Evolutionary conservation across 768 basidiomycete species (phyloP).

Genomic region (Boletus insuetus): DNA sequence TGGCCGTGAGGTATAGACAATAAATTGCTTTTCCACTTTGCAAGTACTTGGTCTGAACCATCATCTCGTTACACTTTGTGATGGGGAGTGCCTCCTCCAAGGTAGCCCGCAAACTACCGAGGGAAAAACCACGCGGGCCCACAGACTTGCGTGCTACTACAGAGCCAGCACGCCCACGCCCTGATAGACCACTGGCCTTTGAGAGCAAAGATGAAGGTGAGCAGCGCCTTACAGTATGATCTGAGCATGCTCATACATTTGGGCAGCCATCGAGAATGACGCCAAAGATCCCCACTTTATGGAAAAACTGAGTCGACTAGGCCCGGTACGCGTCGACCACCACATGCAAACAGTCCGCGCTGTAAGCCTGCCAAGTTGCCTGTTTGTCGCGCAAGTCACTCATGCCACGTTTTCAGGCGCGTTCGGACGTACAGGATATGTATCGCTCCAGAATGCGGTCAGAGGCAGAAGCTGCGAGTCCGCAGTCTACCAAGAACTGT

Average conservation of each 20-base stretch:
- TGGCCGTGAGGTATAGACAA: slow-evolving; percentile 35
- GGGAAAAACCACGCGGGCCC: slow-evolving; percentile 43
- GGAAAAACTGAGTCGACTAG: slow-evolving; percentile 59
- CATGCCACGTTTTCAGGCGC: slow-evolving; percentile 7
- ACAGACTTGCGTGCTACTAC: slow-evolving; percentile 38
- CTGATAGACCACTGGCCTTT: slow-evolving; percentile 38
- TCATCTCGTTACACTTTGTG: background rate
- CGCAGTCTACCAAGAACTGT: slow-evolving; percentile 45
- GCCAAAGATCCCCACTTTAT: slow-evolving; percentile 71
- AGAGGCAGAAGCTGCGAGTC: slow-evolving; percentile 50
- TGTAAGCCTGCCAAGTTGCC: slow-evolving; percentile 35
- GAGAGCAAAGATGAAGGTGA: slow-evolving; percentile 52
- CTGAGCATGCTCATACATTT: background rate
- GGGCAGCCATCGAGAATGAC: slow-evolving; percentile 58
- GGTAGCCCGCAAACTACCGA: slow-evolving; percentile 54
- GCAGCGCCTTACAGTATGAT: background rate
- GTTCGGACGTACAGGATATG: slow-evolving; percentile 38
- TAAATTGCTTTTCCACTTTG: slow-evolving; percentile 16
- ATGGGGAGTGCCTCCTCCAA: slow-evolving; percentile 71
- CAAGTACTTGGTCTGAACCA: background rate
- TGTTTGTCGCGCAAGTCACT: background rate
- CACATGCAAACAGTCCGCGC: slow-evolving; percentile 49
- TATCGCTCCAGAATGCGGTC: slow-evolving; percentile 54
- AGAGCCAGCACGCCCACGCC: slow-evolving; percentile 9
- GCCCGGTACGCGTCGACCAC: slow-evolving; percentile 70